A percentile compares a stretch with the other conserved stretches of the same genome.
Conservation (phyloP, 345 rosid species). For the Turnera subulata region DNA sequence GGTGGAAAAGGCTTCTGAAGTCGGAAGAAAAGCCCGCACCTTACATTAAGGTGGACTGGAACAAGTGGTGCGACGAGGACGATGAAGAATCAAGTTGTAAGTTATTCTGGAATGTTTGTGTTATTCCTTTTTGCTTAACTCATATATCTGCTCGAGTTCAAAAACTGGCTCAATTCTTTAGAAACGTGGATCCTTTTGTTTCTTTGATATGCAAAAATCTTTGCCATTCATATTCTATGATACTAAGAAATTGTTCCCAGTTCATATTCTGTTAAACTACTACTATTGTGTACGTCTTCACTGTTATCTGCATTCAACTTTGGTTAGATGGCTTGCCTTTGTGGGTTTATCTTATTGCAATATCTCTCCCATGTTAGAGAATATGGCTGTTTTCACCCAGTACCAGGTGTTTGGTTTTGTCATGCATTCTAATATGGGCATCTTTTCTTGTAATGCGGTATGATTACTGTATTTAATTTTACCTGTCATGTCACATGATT, state of each 20-base stretch:
- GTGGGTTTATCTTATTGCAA: neutral
- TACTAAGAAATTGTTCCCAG: no score
- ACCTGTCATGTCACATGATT: no score
- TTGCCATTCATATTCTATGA: no score
- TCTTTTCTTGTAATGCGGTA: neutral
- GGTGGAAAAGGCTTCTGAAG: conserved; percentile 91
- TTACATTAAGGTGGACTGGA: conserved; percentile 97
- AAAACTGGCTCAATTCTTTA: neutral
- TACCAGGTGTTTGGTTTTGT: neutral
- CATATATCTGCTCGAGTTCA: neutral
- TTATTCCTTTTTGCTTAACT: neutral
- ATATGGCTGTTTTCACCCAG: neutral
- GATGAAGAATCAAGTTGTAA: conserved; percentile 65
- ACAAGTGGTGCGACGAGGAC: conserved; percentile 98
- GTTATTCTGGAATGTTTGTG: conserved; percentile 16
- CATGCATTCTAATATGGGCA: neutral
- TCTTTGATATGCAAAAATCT: no score
- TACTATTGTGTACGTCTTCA: no score
- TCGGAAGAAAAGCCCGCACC: conserved; percentile 94
- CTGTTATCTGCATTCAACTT: no score
- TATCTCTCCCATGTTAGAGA: neutral
- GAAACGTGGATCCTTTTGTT: no score
- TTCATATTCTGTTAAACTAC: no score
- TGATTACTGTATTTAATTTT: no score
- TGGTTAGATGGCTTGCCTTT: no score